Conservation (phyloP, 2,329 filamentous ascomycete genomes). For the Nemania abortiva region DNA sequence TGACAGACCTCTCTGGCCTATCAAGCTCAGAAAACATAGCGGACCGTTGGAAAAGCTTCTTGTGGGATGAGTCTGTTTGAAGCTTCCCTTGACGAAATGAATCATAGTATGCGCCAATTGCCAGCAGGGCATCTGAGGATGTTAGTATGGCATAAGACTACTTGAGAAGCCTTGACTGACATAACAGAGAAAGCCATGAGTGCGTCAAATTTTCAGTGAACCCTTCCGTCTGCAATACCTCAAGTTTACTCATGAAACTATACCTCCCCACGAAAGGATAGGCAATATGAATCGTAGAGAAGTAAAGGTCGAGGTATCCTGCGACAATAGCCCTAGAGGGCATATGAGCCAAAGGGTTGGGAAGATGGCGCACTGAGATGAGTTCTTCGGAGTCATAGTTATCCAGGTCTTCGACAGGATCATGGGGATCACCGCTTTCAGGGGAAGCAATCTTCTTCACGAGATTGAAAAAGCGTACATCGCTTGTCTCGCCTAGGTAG, state of each 20-base stretch:
- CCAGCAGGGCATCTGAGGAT: slow-evolving; percentile 10
- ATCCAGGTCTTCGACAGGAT: slow-evolving; percentile 3
- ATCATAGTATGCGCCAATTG: slow-evolving; percentile 18
- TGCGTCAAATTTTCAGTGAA: neutral
- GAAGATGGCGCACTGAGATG: neutral
- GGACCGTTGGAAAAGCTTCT: slow-evolving; percentile 17
- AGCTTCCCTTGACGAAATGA: neutral
- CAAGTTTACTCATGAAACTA: neutral
- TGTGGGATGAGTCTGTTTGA: slow-evolving; percentile 5
- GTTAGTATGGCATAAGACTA: neutral
- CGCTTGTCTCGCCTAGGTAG: slow-evolving; percentile 18
- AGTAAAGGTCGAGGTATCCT: slow-evolving; percentile 13
- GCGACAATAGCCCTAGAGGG: neutral
- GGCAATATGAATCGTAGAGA: slow-evolving; percentile 10
- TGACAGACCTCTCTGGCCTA: slow-evolving; percentile 13
- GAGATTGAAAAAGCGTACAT: slow-evolving; percentile 19
- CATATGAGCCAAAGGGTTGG: slow-evolving; percentile 7
- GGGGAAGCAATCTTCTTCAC: neutral
- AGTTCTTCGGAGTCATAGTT: slow-evolving; percentile 18
- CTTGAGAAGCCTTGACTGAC: neutral
- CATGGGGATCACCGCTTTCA: neutral
- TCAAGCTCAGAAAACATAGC: slow-evolving; percentile 3
- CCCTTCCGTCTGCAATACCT: neutral
- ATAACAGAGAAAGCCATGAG: slow-evolving; percentile 11
- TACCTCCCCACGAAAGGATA: slow-evolving; percentile 12